Percentiles rank a stretch among this genome's conserved stretches.
Evolutionary conservation across 2,329 filamentous ascomycete species (phyloP).

Genomic region (Neophaeococcomyces mojaviensis): DNA sequence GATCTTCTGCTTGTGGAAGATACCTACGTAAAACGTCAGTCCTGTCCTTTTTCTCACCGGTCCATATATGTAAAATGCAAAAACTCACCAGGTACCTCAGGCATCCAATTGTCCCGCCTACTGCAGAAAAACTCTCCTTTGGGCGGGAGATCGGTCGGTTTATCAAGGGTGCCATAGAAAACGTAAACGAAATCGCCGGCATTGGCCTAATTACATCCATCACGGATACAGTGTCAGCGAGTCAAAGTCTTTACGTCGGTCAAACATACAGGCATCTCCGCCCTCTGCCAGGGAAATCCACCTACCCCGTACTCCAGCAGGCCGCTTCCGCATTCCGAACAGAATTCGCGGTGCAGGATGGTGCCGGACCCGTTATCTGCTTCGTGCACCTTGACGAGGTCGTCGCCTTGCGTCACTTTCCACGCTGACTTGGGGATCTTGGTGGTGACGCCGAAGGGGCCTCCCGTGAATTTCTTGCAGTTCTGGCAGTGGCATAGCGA

Average conservation of each 20-base stretch:
- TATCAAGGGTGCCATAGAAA: slow-evolving; percentile 44
- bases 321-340: slow-evolving; percentile 43
- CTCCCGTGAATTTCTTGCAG: slow-evolving; percentile 34
- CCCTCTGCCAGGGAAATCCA: slow-evolving; percentile 8
- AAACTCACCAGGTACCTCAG: slow-evolving; percentile 37
- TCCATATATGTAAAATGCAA: too few species aligned
- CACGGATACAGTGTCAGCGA: too few species aligned
- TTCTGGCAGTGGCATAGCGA: slow-evolving; percentile 47
- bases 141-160: slow-evolving; percentile 41
- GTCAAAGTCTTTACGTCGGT: too few species aligned
- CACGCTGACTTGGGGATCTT: slow-evolving; percentile 43
- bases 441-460: slow-evolving; percentile 42
- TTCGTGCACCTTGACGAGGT: slow-evolving; percentile 38
- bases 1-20: slow-evolving; percentile 42
- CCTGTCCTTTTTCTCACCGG: too few species aligned
- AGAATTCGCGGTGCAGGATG: slow-evolving; percentile 45
- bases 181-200: slow-evolving; percentile 33
- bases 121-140: slow-evolving; percentile 52
- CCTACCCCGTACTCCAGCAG: slow-evolving; percentile 47
- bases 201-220: slow-evolving; percentile 13
- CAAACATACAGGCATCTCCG: too few species aligned
- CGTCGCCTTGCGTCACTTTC: slow-evolving; percentile 30
- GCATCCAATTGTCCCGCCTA: slow-evolving; percentile 44
- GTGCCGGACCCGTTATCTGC: slow-evolving; percentile 39
- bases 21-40: too few species aligned